phyloP scores from a whole-genome alignment of 2,329 filamentous ascomycete species.

The Gnomoniopsis sp. region DNA sequence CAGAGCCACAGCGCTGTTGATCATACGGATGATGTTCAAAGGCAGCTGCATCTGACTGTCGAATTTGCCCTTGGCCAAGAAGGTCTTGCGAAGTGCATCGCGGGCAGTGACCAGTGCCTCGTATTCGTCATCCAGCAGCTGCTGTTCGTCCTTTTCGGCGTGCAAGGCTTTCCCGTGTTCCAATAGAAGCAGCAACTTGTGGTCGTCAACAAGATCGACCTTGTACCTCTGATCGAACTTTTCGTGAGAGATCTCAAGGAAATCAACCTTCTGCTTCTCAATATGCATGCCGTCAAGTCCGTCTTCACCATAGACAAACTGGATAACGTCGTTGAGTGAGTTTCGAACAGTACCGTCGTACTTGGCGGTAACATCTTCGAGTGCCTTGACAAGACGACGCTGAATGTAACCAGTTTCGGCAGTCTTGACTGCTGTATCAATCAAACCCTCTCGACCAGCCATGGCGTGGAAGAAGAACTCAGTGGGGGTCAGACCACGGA shows the following conservation, averaged over 20 bases:
- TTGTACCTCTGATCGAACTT: slow-evolving; percentile 80
- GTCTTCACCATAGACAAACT: slow-evolving; percentile 97
- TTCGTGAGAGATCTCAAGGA: slow-evolving; percentile 73
- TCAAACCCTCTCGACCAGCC: slow-evolving; percentile 99
- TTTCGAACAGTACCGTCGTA: slow-evolving; percentile 98
- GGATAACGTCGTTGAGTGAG: slow-evolving; percentile 91
- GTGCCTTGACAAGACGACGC: slow-evolving; percentile 93
- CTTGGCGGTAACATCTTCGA: slow-evolving; percentile 96
- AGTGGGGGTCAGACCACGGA: slow-evolving; percentile 88
- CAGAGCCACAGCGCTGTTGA: slow-evolving; percentile 83
- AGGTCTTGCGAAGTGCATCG: slow-evolving; percentile 67
- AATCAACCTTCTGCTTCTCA: slow-evolving; percentile 86
- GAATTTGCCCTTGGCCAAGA: slow-evolving; percentile 60
- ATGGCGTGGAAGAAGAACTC: slow-evolving; percentile 99
- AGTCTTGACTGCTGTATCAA: slow-evolving; percentile 99
- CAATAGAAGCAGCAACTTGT: slow-evolving; percentile 58
- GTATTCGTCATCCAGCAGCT: slow-evolving; percentile 83
- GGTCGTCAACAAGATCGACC: slow-evolving; percentile 77
- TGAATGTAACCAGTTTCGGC: slow-evolving; percentile 99
- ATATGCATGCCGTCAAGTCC: slow-evolving; percentile 91
- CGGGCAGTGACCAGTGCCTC: slow-evolving; percentile 75
- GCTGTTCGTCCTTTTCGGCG: slow-evolving; percentile 84
- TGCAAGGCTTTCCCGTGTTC: slow-evolving; percentile 84
- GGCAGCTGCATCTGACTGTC: slow-evolving; percentile 88
- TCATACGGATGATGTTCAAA: slow-evolving; percentile 85